A percentile compares a stretch with the other conserved stretches of the same genome.
phyloP scores from a whole-genome alignment of 2,329 filamentous ascomycete species.

The Phoma sp. region DNA sequence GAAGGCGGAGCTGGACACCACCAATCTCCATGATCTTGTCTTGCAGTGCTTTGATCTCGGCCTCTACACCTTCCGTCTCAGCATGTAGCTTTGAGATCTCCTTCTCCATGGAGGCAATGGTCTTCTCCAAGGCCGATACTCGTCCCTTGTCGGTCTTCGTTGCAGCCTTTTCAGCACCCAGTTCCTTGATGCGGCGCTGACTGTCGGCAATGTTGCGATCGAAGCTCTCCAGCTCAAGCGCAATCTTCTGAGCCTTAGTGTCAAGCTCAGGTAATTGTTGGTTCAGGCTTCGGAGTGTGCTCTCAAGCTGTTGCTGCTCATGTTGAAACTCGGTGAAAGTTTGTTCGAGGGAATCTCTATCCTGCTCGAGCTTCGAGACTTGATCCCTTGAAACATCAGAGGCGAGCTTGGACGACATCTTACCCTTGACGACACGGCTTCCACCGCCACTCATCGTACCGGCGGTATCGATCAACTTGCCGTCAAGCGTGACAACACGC shows the following conservation, averaged over 20 bases:
- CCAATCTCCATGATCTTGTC: constrained; percentile 99
- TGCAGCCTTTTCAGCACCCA: constrained; percentile 80
- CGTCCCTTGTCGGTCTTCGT: constrained; percentile 82
- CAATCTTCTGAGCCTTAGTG: constrained; percentile 89
- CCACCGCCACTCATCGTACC: constrained; percentile 99
- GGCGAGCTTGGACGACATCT: constrained; percentile 97
- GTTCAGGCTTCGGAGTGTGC: constrained; percentile 73
- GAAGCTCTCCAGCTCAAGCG: constrained; percentile 85
- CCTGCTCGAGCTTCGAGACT: constrained; percentile 83
- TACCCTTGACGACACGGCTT: constrained; percentile 84
- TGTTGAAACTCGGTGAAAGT: constrained; percentile 86
- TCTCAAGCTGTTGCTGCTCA: constrained; percentile 80
- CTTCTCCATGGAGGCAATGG: constrained; percentile 75
- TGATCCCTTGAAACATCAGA: constrained; percentile 87
- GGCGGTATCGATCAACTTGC: constrained; percentile 95
- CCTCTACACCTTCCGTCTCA: constrained; percentile 89
- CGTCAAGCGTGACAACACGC: constrained; percentile 94
- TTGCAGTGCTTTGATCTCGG: constrained; percentile 90
- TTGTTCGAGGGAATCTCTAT: constrained; percentile 83
- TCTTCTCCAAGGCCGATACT: constrained; percentile 75
- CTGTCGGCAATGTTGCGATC: constrained; percentile 85
- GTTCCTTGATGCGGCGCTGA: constrained; percentile 83
- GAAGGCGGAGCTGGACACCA: constrained; percentile 87
- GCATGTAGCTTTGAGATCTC: constrained; percentile 81
- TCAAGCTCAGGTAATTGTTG: constrained; percentile 84